Conservation (phyloP, 2,329 filamentous ascomycete species). For the Aspergillus sp. region DNA sequence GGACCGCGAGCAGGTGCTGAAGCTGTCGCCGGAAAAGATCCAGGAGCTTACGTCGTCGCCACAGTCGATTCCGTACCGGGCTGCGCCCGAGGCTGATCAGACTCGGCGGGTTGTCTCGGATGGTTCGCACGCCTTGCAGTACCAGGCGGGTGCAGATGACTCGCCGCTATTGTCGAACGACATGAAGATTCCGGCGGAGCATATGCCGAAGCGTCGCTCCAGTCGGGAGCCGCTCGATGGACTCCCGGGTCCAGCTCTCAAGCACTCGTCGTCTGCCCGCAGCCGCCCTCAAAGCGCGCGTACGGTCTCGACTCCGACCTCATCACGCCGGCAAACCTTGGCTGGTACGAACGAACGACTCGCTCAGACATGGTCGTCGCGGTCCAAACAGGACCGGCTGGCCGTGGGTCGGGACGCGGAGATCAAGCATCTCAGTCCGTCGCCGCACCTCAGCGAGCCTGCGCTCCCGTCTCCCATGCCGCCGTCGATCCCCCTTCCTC, state of each 20-base stretch:
- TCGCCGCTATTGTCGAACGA: conserved; percentile 28
- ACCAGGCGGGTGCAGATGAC: conserved; percentile 13
- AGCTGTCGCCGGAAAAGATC: conserved; percentile 55
- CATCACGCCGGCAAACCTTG: conserved; percentile 28
- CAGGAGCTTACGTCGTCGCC: conserved; percentile 55
- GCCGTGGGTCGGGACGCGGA: conserved; percentile 33
- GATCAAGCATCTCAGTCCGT: conserved; percentile 26
- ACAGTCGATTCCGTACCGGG: conserved; percentile 52
- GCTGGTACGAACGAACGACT: conserved; percentile 31
- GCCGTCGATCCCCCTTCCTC: conserved; percentile 57
- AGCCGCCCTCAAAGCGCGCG: conserved; percentile 32
- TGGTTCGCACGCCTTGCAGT: conserved; percentile 9
- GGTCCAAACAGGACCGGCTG: conserved; percentile 32
- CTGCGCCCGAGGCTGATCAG: conserved; percentile 28
- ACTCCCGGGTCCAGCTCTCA: conserved; percentile 20
- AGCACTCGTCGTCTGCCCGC: conserved; percentile 22
- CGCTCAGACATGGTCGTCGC: conserved; percentile 32
- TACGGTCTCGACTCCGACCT: conserved; percentile 38
- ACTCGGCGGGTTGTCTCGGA: conserved; percentile 24
- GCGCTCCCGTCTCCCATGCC: conserved; percentile 49
- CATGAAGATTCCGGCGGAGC: conserved; percentile 16
- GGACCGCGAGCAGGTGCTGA: conserved; percentile 37
- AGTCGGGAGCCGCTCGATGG: conserved; percentile 28
- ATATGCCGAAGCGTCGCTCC: conserved; percentile 20
- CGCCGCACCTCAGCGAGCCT: conserved; percentile 30